Base-by-base conservation (phyloP, 2,329 filamentous ascomycete genomes). In the Paecilomyces fulvus region DNA sequence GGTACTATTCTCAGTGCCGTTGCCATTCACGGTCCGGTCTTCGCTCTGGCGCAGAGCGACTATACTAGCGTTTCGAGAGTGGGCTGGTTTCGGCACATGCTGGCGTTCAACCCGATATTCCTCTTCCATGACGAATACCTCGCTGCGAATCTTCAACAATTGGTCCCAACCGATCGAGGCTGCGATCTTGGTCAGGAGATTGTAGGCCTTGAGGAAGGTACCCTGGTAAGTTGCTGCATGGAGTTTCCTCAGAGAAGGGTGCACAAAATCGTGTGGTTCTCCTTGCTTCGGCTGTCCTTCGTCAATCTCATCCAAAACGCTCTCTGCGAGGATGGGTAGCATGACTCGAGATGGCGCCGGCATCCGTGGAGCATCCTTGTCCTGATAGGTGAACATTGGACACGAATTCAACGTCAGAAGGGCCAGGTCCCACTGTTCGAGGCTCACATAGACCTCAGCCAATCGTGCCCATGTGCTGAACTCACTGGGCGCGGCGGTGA, bases 331-430 rank as follows among this genome's bases (percentile, higher is more conserved):
- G 14, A 92, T 89, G 0, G 94, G 94, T 12, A 99, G 82, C 63
- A 89, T 85, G 48, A 97, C 88, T 56, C 91, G 89, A 65, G 88
- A 87, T 0, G 94, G 92, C 67, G 96, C 91, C 1, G 94, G 94
- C 88, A 97, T 92, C 58, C 94, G 77, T 3, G 94, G 94, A 5
- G 91, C 88, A 70, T 99, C 94, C 73, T 96, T 97, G 74, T 99
- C 94, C 73, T 97, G 94, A 73, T 99, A 97, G 6, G 94, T 99
- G 73, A 99, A 99, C 94, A 99, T 99, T 8, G 94, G 94, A 72
- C 94, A 99, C 17, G 94, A 99, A 75, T 99, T 99, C 54, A 99
- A 81, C 3, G 94, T 97, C 4, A 95, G 86, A 23, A 99, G 81
- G 0, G 94, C 94, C 63, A 97, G 85, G 68, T 97, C 94, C 91